Evolutionary conservation across 2,329 filamentous ascomycete genomes (phyloP).

Genomic region (Lecanicillium sp.): DNA sequence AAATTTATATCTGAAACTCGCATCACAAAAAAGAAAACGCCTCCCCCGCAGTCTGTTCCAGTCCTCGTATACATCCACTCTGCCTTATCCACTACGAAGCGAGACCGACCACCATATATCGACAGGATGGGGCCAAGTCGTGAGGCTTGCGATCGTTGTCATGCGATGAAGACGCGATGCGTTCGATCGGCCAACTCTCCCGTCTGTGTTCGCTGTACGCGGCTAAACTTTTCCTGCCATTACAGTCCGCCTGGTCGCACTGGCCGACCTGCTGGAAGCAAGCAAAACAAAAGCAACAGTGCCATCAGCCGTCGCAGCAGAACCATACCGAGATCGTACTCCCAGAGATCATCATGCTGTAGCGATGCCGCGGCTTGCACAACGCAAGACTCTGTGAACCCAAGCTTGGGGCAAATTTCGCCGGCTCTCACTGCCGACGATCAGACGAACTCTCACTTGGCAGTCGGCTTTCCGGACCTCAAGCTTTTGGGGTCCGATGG

Average conservation of each 20-base stretch:
- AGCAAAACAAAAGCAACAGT: constrained; percentile 1
- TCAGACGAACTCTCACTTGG: background rate
- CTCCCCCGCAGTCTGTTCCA: background rate
- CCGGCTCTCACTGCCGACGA: constrained; percentile 2
- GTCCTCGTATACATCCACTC: background rate
- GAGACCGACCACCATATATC: background rate
- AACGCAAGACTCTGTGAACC: background rate
- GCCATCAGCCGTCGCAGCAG: background rate
- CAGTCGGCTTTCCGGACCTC: background rate
- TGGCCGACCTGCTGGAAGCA: constrained; percentile 9
- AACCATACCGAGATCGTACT: background rate
- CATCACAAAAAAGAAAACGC: background rate
- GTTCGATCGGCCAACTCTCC: constrained; percentile 6
- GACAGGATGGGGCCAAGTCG: constrained; percentile 14
- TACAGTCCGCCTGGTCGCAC: constrained; percentile 13
- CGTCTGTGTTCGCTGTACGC: constrained; percentile 12
- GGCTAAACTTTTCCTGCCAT: constrained; percentile 8
- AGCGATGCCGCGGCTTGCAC: background rate
- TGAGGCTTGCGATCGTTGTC: constrained; percentile 13
- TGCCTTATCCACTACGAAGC: too few species aligned
- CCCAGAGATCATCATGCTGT: background rate
- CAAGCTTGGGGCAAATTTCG: background rate
- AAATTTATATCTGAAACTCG: background rate
- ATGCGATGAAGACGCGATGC: constrained; percentile 14
- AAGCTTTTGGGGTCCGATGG: background rate